Evolutionary conservation across 306 rosid genomes (phyloP), one percentile per base, ranked within the genome.

Genomic region (Prunus mira): DNA sequence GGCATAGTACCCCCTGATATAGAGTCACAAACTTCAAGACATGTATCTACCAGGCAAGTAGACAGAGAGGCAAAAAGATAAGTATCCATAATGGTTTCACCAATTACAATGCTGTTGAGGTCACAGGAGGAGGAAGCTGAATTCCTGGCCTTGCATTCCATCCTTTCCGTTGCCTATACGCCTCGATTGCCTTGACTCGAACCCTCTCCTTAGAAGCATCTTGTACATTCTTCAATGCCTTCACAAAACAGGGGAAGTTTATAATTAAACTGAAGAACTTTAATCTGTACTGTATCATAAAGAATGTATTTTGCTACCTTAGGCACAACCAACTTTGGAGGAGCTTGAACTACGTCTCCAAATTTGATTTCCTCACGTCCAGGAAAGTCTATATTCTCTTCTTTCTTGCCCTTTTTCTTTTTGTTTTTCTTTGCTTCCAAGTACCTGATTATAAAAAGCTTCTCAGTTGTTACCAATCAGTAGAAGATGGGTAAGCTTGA

Each of bases 321-420:
- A 4, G 96, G 92, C 80, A 68, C 67, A 60, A 82, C 74, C 69
- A 95, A 79, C 87, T 95, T 95, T 17, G 93, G 96, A 57, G 98
- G 98, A 65, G 96, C 98, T 85, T 86, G 84, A 72, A 92, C 98
- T 49, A 92, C 88, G 73, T 95, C 98, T 68, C 98, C 98, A 80
- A 92, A 95, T 83, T 82, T 79, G 57, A 95, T 83, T 72, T 90
- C 76, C 78, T 95, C 98, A 0, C 60, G 91, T 65, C 87, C 88
- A 5, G 96, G 98, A 65, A 95, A 95, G 67, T 80, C 92, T 69
- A 73, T 24, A 15, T 60, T 67, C 19, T 80, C 92, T 45, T 84
- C 95, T 30, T 79, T 76, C 68, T 75, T 81, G 6, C 69, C 71
- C 22, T 85, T 90, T 66, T 92, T 87, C 63, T 83, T 87, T 81